These are phyloP conservation scores for Kernera saxatilis DNA, from an alignment of 345 rosid genomes.

Conservation along the genomic window DNA sequence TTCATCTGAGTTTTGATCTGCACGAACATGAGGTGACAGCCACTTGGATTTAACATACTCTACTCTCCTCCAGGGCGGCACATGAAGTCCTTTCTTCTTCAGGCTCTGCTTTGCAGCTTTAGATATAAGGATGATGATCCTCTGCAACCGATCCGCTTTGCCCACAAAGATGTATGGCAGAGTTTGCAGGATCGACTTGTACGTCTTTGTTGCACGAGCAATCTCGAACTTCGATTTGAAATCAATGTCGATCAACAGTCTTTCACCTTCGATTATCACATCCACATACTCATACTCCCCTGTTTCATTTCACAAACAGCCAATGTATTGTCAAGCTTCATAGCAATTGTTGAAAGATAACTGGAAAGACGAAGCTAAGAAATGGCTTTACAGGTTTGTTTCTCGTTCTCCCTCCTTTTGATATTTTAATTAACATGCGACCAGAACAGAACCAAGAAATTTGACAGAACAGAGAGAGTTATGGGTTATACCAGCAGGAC, in stretches of 20 bases:
- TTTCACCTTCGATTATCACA: conserved; percentile 53
- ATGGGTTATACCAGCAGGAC: conserved; percentile 60
- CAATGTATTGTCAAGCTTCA: neutral
- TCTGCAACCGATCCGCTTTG: conserved; percentile 58
- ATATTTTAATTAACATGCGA: neutral
- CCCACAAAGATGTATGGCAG: conserved; percentile 78
- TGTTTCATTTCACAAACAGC: conserved; percentile 25
- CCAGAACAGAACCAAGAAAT: neutral
- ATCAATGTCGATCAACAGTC: conserved; percentile 68
- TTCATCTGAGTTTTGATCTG: neutral
- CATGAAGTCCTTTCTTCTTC: conserved; percentile 86
- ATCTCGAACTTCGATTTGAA: conserved; percentile 85
- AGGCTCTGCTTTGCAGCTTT: conserved; percentile 75
- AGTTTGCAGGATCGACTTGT: conserved; percentile 60
- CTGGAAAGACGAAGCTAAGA: neutral
- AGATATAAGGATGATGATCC: conserved; percentile 51
- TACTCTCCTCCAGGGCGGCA: conserved; percentile 87
- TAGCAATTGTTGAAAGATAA: neutral
- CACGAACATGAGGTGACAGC: conserved; percentile 54
- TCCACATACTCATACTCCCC: conserved; percentile 79
- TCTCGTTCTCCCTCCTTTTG: neutral
- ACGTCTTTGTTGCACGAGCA: conserved; percentile 73
- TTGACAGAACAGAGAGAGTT: neutral
- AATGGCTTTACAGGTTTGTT: neutral
- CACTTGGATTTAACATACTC: conserved; percentile 84